Conservation (phyloP, 345 rosid genomes). For the Aquilaria malaccensis region DNA sequence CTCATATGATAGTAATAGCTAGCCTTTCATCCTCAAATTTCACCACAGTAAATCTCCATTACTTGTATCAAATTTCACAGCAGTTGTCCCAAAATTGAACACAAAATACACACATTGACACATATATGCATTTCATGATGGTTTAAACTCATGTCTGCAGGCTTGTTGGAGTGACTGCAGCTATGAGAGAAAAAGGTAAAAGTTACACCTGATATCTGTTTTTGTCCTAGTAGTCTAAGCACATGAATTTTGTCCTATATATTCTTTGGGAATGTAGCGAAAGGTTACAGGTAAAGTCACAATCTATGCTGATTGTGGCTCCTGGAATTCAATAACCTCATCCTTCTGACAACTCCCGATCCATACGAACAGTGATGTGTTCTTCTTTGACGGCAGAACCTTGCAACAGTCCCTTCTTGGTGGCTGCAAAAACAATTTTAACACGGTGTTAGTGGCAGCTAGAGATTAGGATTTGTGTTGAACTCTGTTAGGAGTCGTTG, state of each 20-base stretch:
- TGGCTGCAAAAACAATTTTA: slow-evolving; percentile 35
- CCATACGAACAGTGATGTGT: slow-evolving; percentile 50
- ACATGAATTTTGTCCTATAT: slow-evolving; percentile 5
- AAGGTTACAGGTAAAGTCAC: background rate
- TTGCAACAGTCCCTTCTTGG: slow-evolving; percentile 85
- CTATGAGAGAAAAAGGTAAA: no score
- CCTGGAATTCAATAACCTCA: slow-evolving; percentile 49
- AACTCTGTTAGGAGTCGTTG: background rate
- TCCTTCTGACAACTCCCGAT: slow-evolving; percentile 61
- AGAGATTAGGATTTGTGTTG: background rate
- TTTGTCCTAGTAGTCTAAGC: background rate
- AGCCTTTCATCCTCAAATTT: background rate
- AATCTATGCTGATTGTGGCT: background rate
- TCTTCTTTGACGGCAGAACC: slow-evolving; percentile 49
- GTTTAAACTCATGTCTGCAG: slow-evolving; percentile 8
- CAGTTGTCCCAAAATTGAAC: background rate
- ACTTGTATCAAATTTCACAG: slow-evolving; percentile 19
- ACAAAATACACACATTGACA: background rate
- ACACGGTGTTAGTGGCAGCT: slow-evolving; percentile 2
- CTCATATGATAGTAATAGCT: background rate
- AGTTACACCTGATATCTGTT: slow-evolving; percentile 7
- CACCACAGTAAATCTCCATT: slow-evolving; percentile 1
- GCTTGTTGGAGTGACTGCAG: background rate
- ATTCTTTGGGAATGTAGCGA: background rate
- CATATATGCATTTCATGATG: slow-evolving; percentile 2